Evolutionary conservation across 2,329 filamentous ascomycete genomes (phyloP).

Genomic region (Beauveria asiatica): DNA sequence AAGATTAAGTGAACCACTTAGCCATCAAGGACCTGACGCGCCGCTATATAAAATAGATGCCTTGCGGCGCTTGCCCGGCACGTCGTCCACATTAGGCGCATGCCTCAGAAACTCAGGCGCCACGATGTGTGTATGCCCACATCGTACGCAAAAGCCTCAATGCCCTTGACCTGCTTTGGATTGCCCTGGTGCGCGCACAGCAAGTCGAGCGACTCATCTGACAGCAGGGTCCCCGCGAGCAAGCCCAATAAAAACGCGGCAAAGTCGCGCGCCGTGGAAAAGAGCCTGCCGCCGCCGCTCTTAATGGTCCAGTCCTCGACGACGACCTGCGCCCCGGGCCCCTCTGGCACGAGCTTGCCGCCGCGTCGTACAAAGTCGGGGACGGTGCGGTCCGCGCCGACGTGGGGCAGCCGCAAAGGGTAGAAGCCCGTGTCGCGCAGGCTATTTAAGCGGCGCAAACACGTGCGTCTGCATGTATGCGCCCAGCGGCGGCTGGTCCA

Average conservation of each 20-base stretch:
- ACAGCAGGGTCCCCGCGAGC: constrained; percentile 24
- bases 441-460: constrained; percentile 26
- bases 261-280: constrained; percentile 33
- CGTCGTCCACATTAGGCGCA: constrained; percentile 29
- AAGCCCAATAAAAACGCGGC: constrained; percentile 26
- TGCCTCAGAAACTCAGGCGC: constrained; percentile 28
- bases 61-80: constrained; percentile 30
- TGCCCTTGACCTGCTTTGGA: constrained; percentile 17
- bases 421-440: constrained; percentile 31
- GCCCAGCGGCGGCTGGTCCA: constrained; percentile 24
- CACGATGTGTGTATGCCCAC: constrained; percentile 18
- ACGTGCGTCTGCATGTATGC: constrained; percentile 29
- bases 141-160: constrained; percentile 14
- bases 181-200: constrained; percentile 35
- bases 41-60: constrained; percentile 38
- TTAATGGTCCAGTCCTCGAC: constrained; percentile 25
- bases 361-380: constrained; percentile 14
- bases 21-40: constrained; percentile 34
- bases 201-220: constrained; percentile 20
- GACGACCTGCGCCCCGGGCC: constrained; percentile 11
- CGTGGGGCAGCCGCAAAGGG: constrained; percentile 21
- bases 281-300: constrained; percentile 36
- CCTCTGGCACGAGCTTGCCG: constrained; percentile 13
- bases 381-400: constrained; percentile 15
- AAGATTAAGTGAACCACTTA: constrained; percentile 18